Base-by-base conservation (phyloP, 306 rosid species). In the Hippophae gyantsensis region DNA sequence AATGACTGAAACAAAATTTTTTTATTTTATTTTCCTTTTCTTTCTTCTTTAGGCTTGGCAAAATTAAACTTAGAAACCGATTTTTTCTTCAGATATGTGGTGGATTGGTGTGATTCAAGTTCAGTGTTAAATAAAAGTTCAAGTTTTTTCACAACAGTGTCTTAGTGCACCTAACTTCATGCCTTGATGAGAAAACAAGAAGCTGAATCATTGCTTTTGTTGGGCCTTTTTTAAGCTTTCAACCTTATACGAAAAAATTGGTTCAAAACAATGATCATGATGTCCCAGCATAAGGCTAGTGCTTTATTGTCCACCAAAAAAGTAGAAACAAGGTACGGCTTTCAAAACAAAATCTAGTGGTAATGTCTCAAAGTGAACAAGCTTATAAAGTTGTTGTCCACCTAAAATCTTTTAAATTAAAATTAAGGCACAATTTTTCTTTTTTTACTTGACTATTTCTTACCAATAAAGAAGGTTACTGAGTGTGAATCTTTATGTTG, bases 401-500 rank as follows among this genome's bases (percentile, higher is more conserved):
- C 54, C 62, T 23, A 60, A 68, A 55, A 59, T 63, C 62, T 67
- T 62, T 65, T 61, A 23, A 32, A 32, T 32, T 18, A 43, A 25
- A 38, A 54, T 13, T 18, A 18, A 18, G 23, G 23, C 23, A 18
- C 23, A 18, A 18, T 18, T 18, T 18, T 18, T 18, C 23, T 4
- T 51, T 26, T 45, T 32, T 32, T 32, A 32, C 38, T 32, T 32
- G 23, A 32, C 4, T 32, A 32, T 4, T 18, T 32, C 96, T 81
- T 54, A 88, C 99, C 99, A 67, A 86, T 89, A 74, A 88, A 88
- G 82, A 93, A 88, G 43, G 99, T 82, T 50, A 81, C 82, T 25
- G 89, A 62, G 69, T 93, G 99, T 49, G 97, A 88, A 67, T 88
- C 97, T 76, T 84, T 79, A 5, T 69, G 77, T 57, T 84, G 95